Base-by-base conservation (phyloP, 768 basidiomycete species). In the Suillus placidus region DNA sequence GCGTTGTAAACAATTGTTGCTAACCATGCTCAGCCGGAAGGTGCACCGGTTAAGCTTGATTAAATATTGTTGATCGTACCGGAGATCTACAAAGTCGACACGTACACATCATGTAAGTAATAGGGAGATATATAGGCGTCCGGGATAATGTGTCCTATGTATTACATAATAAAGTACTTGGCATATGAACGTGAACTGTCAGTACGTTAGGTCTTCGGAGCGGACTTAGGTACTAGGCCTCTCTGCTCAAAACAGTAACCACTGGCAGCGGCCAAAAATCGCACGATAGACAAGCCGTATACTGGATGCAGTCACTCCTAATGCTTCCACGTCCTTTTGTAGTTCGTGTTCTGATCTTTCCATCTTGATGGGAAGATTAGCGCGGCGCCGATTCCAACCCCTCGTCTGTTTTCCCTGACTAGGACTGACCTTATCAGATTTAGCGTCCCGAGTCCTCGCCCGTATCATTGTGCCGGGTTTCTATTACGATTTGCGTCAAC, bases 241-340 rank as follows among this genome's bases (percentile, higher is more conserved):
- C 18, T 45, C 30, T 61, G 20, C 37, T 34, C 40, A 40, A 45
- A 38, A 43, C 61, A 65, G 71, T 6, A 65, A 67, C 40, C 26
- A 26, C 26, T 26, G 2, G 26, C 26, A 26, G 26, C 26, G 2
- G 26, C 2, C 26, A 26, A 26, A n/a, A 26, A 26, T 26, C 26
- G 26, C 26, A 26, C 26, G 26, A 43, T 57, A 62, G 13, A 52
- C 64, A 65, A 61, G 26, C 52, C 42, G 61, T 66, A 55, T 62
- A 23, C 51, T 61, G 47, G 58, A 26, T 14, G 32, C 51, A 43
- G 42, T 35, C 45, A 47, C 43, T 61, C 66, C 67, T 61, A 61
- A 26, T 37, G 62, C 60, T 74, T 71, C 61, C 74, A 74, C 71
- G 75, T 66, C 73, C 64, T 47, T 67, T 62, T 66, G 57, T 51